A percentile compares a stretch with the other conserved stretches of the same genome.
These are phyloP conservation scores for Scalesia atractyloides DNA, from an alignment of 129 eudicot genomes.

Conservation along the genomic window DNA sequence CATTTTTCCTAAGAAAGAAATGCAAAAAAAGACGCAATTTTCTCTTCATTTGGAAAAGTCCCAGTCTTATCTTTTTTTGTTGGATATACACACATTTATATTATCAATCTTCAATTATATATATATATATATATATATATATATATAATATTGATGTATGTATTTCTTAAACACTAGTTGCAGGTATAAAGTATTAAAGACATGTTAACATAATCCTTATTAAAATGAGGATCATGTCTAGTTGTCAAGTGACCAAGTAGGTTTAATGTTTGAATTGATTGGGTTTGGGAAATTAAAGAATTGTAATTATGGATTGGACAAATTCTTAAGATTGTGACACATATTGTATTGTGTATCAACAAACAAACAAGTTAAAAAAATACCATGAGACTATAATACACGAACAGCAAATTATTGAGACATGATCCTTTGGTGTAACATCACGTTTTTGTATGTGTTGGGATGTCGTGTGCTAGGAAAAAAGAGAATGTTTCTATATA, in stretches of 20 bases:
- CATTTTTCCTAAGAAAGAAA: too few species aligned
- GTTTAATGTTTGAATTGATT: constrained; percentile 9
- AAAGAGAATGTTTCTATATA: too few species aligned
- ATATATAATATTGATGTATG: too few species aligned
- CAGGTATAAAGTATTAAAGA: not conserved
- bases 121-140: too few species aligned
- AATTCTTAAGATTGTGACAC: not conserved
- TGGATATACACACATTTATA: too few species aligned
- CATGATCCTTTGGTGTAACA: not conserved
- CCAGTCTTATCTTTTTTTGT: too few species aligned
- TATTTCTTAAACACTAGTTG: not conserved
- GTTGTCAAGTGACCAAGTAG: constrained; percentile 11
- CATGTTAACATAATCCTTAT: not conserved
- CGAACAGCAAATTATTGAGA: not conserved
- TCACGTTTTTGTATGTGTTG: not conserved
- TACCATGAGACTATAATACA: not conserved
- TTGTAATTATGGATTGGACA: not conserved
- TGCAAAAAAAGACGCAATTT: too few species aligned
- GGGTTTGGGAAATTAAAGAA: constrained; percentile 6
- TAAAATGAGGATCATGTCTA: not conserved
- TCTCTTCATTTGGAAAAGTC: too few species aligned
- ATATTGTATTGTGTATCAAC: not conserved
- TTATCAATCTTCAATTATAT: too few species aligned
- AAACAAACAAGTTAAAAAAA: not conserved
- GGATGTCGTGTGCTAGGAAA: not conserved